Percentiles rank a stretch among this genome's conserved stretches.
Conservation (phyloP, 495 filamentous ascomycete genomes). For the Tetracladium marchalianum region DNA sequence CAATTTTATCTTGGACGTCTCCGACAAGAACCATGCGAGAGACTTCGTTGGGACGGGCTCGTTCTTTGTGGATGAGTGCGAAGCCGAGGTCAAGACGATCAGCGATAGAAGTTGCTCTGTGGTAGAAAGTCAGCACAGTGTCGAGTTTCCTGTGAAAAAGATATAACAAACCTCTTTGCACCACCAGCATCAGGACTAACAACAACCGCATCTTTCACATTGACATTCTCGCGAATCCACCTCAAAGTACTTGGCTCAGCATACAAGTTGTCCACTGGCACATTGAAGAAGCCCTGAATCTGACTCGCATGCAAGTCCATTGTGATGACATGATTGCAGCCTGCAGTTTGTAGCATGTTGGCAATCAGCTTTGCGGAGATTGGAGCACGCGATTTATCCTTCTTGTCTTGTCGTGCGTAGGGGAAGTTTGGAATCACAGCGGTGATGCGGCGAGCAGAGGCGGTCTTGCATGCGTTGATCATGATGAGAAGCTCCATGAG, state of each 20-base stretch:
- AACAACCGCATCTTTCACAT: conserved; percentile 78
- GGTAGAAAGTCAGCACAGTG: neutral
- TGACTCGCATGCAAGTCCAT: conserved; percentile 78
- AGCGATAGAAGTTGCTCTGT: conserved; percentile 86
- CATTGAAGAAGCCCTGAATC: conserved; percentile 93
- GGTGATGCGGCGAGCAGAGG: conserved; percentile 87
- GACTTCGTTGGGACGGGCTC: conserved; percentile 89
- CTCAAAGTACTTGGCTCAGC: conserved; percentile 87
- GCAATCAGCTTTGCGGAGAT: conserved; percentile 90
- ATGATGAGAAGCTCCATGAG: conserved; percentile 98
- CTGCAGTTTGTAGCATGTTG: conserved; percentile 95
- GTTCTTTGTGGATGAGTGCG: conserved; percentile 98
- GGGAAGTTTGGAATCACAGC: conserved; percentile 94
- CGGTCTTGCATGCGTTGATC: conserved; percentile 97
- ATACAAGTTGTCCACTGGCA: conserved; percentile 95
- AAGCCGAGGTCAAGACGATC: conserved; percentile 91
- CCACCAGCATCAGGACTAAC: conserved; percentile 95
- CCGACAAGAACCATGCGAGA: conserved; percentile 92
- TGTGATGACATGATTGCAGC: conserved; percentile 77
- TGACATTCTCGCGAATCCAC: conserved; percentile 83
- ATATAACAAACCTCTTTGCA: conserved; percentile 70
- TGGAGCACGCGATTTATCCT: conserved; percentile 89
- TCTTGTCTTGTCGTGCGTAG: conserved; percentile 98
- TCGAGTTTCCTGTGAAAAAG: neutral
- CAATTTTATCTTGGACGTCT: conserved; percentile 50